These are phyloP conservation scores for Dryas drummondii DNA, from an alignment of 306 rosid genomes.

Conservation along the genomic window DNA sequence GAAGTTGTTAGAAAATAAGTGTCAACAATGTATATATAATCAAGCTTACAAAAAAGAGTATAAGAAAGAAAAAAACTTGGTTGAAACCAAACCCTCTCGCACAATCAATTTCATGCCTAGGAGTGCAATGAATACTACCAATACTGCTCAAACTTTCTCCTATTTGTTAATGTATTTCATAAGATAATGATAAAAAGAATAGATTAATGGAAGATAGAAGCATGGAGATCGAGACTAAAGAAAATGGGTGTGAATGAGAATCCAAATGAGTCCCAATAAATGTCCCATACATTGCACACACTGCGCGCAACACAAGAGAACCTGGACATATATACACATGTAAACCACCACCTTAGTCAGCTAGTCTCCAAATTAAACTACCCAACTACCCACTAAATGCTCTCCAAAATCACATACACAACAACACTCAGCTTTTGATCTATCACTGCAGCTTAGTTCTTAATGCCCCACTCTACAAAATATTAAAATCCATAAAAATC, in stretches of 20 bases:
- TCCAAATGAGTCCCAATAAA: neutral
- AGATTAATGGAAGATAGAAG: neutral
- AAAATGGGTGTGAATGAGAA: neutral
- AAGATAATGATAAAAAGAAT: neutral
- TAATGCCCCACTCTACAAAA: constrained; percentile 5
- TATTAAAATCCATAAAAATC: constrained; percentile 22
- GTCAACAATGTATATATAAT: too few species aligned
- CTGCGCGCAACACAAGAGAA: neutral
- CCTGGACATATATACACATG: neutral
- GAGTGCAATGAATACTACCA: too few species aligned
- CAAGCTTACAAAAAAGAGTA: too few species aligned
- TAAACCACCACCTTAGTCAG: neutral
- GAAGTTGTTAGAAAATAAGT: too few species aligned
- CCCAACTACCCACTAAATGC: constrained; percentile 4
- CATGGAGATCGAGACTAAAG: neutral
- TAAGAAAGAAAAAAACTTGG: too few species aligned
- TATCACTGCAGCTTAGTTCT: neutral
- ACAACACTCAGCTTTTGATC: constrained; percentile 2
- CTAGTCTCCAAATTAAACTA: neutral
- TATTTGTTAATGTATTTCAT: neutral
- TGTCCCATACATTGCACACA: neutral
- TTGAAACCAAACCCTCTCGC: too few species aligned
- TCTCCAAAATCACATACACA: constrained; percentile 2
- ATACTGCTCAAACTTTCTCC: too few species aligned
- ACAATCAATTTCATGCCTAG: too few species aligned